Percentiles rank a stretch among this genome's conserved stretches.
phyloP scores from a whole-genome alignment of 345 rosid genomes.

The Bruguiera gymnorhiza region DNA sequence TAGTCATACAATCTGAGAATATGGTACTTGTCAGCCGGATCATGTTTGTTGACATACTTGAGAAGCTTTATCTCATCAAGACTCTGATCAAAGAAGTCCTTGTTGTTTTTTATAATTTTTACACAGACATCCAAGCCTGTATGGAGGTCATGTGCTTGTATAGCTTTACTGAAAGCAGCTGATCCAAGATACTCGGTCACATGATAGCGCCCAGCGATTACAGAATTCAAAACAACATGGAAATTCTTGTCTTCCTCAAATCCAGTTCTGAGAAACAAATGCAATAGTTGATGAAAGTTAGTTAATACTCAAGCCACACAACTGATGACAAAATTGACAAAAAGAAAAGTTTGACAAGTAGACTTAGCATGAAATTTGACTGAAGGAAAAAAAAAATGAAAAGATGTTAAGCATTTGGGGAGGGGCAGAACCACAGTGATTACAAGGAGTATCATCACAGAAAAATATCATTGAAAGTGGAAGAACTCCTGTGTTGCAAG shows the following conservation, averaged over 20 bases:
- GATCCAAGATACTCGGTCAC: constrained; percentile 99
- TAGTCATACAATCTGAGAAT: constrained; percentile 95
- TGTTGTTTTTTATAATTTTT: constrained; percentile 96
- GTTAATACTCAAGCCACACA: constrained; percentile 11
- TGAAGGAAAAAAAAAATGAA: not conserved
- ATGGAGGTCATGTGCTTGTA: constrained; percentile 98
- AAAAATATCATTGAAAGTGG: not conserved
- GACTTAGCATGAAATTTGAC: not conserved
- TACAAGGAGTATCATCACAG: not conserved
- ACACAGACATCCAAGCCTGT: constrained; percentile 98
- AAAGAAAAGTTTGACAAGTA: constrained; percentile 3
- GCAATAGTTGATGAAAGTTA: constrained; percentile 16
- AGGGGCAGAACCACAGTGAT: not conserved
- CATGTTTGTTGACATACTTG: constrained; percentile 97
- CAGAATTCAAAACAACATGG: constrained; percentile 89
- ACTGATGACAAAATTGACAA: constrained; percentile 1
- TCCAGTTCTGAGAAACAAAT: constrained; percentile 74
- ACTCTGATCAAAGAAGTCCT: constrained; percentile 99
- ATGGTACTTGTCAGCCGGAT: constrained; percentile 96
- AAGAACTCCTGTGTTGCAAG: not conserved
- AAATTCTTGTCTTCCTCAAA: constrained; percentile 99
- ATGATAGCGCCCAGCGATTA: constrained; percentile 95
- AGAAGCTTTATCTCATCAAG: constrained; percentile 99
- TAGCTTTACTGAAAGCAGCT: constrained; percentile 99
- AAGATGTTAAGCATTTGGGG: not conserved